phyloP scores from a whole-genome alignment of 306 rosid species.

The Rosa rugosa region DNA sequence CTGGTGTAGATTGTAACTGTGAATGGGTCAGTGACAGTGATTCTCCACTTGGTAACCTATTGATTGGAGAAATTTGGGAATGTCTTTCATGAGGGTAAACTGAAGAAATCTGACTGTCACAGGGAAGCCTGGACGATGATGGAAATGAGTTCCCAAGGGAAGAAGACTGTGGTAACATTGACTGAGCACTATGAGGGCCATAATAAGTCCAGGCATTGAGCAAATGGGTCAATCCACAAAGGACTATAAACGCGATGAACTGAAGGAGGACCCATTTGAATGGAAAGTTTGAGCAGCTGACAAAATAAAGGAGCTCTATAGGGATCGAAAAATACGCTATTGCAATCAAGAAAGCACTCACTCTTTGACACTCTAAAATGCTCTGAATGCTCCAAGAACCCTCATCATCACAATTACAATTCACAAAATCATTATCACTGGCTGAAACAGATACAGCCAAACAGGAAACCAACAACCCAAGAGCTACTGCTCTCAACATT shows the following conservation, averaged over 20 bases:
- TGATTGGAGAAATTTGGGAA: conserved; percentile 43
- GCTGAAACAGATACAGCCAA: conserved; percentile 36
- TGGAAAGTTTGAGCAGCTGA: conserved; percentile 41
- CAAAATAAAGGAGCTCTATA: conserved; percentile 41
- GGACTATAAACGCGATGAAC: conserved; percentile 45
- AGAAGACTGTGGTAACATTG: conserved; percentile 42
- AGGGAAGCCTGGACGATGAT: conserved; percentile 40
- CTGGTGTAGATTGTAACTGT: conserved; percentile 40
- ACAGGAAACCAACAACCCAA: conserved; percentile 26
- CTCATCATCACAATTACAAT: conserved; percentile 59
- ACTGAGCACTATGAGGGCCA: conserved; percentile 39
- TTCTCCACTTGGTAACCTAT: conserved; percentile 37
- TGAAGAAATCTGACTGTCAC: conserved; percentile 29
- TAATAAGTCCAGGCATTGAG: conserved; percentile 48
- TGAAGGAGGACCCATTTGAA: conserved; percentile 46
- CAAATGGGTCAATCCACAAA: conserved; percentile 47
- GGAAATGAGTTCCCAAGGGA: conserved; percentile 42
- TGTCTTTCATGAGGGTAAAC: conserved; percentile 42
- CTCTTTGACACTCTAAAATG: conserved; percentile 40
- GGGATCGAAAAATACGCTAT: conserved; percentile 50
- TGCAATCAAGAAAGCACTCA: conserved; percentile 43
- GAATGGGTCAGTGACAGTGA: conserved; percentile 34
- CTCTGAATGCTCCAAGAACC: conserved; percentile 43
- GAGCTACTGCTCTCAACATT: conserved; percentile 38
- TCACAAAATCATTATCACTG: conserved; percentile 34